These are phyloP conservation scores for Thuidium tamariscinum DNA, from an alignment of 225 moss, liverwort and hornwort genomes.

Conservation along the genomic window DNA sequence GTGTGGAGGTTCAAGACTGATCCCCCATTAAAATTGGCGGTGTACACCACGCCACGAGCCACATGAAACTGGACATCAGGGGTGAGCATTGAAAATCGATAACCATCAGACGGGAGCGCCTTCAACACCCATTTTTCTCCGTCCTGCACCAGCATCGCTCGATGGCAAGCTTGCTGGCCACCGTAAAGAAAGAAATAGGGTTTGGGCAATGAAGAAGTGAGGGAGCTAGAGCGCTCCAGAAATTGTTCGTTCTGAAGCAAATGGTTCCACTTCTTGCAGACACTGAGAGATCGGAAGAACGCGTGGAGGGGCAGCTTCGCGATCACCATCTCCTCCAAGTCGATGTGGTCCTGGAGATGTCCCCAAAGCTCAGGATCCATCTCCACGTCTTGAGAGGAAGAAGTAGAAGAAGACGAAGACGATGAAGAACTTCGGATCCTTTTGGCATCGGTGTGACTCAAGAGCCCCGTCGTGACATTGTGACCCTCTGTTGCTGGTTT, in stretches of 20 bases:
- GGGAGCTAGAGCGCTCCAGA: neutral
- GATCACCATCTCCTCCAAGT: conserved; percentile 9
- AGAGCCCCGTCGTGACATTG: neutral
- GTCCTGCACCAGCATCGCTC: conserved; percentile 12
- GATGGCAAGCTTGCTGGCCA: neutral
- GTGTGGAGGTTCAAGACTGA: conserved; percentile 13
- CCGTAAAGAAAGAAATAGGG: conserved; percentile 12
- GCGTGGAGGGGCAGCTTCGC: conserved; percentile 3
- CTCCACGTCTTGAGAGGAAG: neutral
- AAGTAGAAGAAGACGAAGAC: neutral
- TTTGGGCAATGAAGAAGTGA: neutral
- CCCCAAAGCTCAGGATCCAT: conserved; percentile 10
- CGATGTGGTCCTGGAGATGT: neutral
- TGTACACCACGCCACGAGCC: conserved; percentile 2
- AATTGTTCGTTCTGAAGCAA: neutral
- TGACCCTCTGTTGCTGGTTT: neutral
- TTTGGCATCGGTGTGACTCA: neutral
- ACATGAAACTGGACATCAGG: neutral
- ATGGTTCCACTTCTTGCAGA: conserved; percentile 2
- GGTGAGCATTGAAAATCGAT: neutral
- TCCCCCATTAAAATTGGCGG: neutral
- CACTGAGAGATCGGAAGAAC: neutral
- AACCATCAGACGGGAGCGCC: conserved; percentile 1
- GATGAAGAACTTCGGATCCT: neutral
- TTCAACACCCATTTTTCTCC: conserved; percentile 2